Percentiles rank a stretch among this genome's conserved stretches.
Evolutionary conservation across 148 eudicot species (phyloP).

Genomic region (Rhododendron williamsianum): DNA sequence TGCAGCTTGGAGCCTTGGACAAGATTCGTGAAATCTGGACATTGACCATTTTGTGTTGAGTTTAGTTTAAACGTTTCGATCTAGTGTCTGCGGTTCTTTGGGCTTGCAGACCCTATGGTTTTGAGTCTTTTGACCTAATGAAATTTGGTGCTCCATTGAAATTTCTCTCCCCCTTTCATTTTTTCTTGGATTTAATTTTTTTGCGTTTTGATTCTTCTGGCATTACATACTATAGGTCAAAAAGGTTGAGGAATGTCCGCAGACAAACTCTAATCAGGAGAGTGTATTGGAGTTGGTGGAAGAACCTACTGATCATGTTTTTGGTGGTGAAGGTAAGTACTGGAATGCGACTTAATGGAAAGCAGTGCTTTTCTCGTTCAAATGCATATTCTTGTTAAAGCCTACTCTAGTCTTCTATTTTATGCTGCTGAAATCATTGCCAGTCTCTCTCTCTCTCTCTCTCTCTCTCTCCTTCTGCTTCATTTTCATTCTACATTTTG

Average conservation of each 20-base stretch:
- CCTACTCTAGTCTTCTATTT: neutral
- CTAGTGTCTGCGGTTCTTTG: neutral
- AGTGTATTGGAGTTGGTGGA: slow-evolving; percentile 27
- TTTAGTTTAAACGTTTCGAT: neutral
- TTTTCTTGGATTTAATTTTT: neutral
- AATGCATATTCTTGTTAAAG: neutral
- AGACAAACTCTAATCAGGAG: slow-evolving; percentile 23
- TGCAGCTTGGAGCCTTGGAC: too few species aligned
- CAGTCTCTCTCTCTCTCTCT: neutral
- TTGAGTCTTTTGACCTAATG: too few species aligned
- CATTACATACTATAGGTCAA: slow-evolving; percentile 37
- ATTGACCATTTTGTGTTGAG: neutral
- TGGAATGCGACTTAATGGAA: neutral
- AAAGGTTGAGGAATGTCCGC: slow-evolving; percentile 39
- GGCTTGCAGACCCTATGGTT: too few species aligned
- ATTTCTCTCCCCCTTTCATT: neutral
- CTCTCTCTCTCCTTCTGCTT: neutral
- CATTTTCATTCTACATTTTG: neutral
- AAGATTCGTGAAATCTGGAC: too few species aligned
- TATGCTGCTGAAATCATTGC: neutral
- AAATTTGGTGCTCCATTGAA: neutral
- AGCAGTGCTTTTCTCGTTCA: neutral
- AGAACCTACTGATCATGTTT: slow-evolving; percentile 23
- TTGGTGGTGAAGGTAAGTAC: slow-evolving; percentile 46
- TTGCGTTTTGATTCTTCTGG: neutral